Percentiles rank a stretch among this genome's conserved stretches.
phyloP scores from a whole-genome alignment of 306 rosid species.

The Pueraria montana region DNA sequence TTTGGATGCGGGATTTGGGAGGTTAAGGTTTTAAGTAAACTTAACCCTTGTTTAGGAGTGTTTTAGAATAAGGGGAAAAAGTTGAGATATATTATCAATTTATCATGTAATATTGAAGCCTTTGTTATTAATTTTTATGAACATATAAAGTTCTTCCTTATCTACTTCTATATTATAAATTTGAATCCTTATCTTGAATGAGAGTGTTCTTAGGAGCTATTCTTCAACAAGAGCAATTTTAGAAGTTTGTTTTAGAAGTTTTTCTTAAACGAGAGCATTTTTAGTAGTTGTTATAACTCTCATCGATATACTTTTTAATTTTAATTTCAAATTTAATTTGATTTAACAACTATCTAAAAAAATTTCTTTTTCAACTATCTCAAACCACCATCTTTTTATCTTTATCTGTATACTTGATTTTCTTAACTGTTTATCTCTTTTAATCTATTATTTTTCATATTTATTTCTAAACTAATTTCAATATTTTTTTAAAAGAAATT shows the following conservation, averaged over 20 bases:
- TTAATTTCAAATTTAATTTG: too few relatives aligned
- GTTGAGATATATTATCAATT: not conserved
- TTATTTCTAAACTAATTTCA: too few relatives aligned
- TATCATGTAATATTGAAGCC: not conserved
- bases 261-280: too few relatives aligned
- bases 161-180: not conserved
- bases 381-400: too few relatives aligned
- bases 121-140: constrained; percentile 2
- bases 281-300: too few relatives aligned
- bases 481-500: too few relatives aligned
- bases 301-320: not conserved
- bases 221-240: not conserved
- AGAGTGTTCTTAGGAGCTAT: not conserved
- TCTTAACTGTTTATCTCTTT: too few relatives aligned
- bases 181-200: not conserved
- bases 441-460: too few relatives aligned
- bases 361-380: too few relatives aligned
- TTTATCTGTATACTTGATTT: too few relatives aligned
- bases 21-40: not conserved
- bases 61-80: not conserved
- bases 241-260: too few relatives aligned
- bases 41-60: not conserved
- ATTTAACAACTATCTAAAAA: too few relatives aligned
- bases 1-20: not conserved
- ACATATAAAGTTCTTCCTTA: not conserved